Evolutionary conservation across 108 stramenopile species (phyloP), one percentile per base, ranked within the genome.

Genomic region (Nitzschia sp.): DNA sequence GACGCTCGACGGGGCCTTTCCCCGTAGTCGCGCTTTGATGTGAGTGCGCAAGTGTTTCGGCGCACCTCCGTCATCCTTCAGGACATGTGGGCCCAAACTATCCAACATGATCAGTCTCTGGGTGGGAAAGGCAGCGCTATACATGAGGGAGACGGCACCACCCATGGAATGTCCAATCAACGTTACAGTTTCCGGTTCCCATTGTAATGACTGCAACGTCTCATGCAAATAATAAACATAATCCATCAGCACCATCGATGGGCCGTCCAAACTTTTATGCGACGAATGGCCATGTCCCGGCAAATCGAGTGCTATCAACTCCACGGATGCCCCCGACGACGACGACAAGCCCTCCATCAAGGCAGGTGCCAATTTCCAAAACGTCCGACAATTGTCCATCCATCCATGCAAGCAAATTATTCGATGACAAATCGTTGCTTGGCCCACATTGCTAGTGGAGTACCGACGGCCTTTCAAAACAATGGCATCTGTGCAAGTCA

Each of bases 131-230:
- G 87, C 77, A 2, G 91, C 86, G 0, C 83, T 74, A 26, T 84
- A 83, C 33, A 89, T 62, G 2, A 78, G 34, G 3, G 80, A 32
- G 24, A 93, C 72, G 0, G 81, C 86, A 2, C 85, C 83, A 57
- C 91, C 91, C 91, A 93, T 93, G 56, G 81, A 83, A 70, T 93
- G 91, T 27, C 91, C 91, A 28, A 93, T 68, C 6, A 93, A 29
- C 11, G 60, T 80, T n/a, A 89, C 63, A 32, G 29, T 35, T 31
- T 68, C 45, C 15, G 30, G 53, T 19, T 66, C 51, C 88, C 88
- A 89, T 24, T 66, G 33, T 27, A 86, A 54, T 18, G 65, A 64
- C 42, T 81, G 75, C 1, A 86, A 25, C 13, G 47, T 69, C 27
- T 89, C 88, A 21, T 75, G 55, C 11, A 85, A 82, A 69, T 89